A percentile compares a stretch with the other conserved stretches of the same genome.
These are phyloP conservation scores for Pseudoturritis turrita DNA, from an alignment of 345 rosid species.

Conservation along the genomic window DNA sequence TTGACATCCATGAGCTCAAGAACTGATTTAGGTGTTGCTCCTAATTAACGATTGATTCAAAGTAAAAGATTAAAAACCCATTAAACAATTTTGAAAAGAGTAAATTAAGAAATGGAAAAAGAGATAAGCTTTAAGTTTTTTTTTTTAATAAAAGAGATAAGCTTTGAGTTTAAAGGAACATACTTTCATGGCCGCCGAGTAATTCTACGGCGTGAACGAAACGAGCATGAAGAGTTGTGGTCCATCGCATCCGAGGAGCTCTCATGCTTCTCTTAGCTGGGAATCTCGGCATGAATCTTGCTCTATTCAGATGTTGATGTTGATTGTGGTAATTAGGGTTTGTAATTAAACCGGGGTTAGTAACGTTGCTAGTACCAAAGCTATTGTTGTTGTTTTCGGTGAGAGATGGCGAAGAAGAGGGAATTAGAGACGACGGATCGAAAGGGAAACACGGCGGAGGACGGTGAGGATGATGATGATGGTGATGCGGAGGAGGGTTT, in stretches of 20 bases:
- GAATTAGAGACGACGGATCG: constrained; percentile 40
- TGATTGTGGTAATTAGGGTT: constrained; percentile 36
- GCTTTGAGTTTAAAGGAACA: constrained; percentile 41
- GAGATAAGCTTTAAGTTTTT: constrained; percentile 50
- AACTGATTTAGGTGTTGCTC: constrained; percentile 97
- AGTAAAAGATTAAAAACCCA: background rate
- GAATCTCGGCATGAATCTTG: constrained; percentile 56
- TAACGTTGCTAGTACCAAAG: constrained; percentile 20
- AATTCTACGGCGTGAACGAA: constrained; percentile 98
- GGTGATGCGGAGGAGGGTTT: constrained; percentile 41
- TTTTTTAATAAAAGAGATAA: constrained; percentile 30
- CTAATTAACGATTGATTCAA: constrained; percentile 44
- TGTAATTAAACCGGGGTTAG: constrained; percentile 30
- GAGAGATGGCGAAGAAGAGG: constrained; percentile 36
- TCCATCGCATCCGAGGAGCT: constrained; percentile 95
- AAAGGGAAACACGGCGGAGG: constrained; percentile 42
- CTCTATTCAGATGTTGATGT: constrained; percentile 43
- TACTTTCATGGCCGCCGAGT: constrained; percentile 99
- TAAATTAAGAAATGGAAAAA: constrained; percentile 29
- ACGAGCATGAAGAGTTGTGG: constrained; percentile 95
- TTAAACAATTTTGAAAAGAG: constrained; percentile 39
- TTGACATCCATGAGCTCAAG: constrained; percentile 99
- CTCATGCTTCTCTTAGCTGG: constrained; percentile 58
- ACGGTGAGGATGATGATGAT: constrained; percentile 11
- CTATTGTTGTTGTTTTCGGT: constrained; percentile 18